Conservation (phyloP, 495 filamentous ascomycete species). For the Cetradonia linearis region DNA sequence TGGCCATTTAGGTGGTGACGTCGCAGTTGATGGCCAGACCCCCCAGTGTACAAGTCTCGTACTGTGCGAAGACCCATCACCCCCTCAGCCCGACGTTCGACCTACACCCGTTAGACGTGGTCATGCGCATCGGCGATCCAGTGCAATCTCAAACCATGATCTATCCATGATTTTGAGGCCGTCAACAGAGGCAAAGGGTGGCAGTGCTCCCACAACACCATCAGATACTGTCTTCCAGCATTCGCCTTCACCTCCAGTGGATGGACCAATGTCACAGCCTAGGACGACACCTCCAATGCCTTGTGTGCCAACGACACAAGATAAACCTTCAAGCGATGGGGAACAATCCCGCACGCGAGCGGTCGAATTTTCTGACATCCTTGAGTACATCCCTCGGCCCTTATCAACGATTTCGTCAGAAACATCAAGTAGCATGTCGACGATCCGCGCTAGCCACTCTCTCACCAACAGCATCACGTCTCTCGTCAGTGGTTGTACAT, state of each 20-base stretch:
- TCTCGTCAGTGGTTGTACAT: conserved; percentile 32
- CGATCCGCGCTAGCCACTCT: conserved; percentile 50
- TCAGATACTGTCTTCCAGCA: conserved; percentile 34
- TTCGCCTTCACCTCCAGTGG: conserved; percentile 27
- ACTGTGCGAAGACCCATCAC: conserved; percentile 47
- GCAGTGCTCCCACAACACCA: conserved; percentile 62
- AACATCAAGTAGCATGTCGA: conserved; percentile 54
- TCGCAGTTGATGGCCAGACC: conserved; percentile 44
- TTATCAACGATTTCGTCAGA: conserved; percentile 66
- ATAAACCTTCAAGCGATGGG: conserved; percentile 24
- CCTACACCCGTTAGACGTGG: conserved; percentile 47
- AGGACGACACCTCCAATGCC: conserved; percentile 29
- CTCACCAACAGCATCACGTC: conserved; percentile 55
- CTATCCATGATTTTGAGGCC: conserved; percentile 61
- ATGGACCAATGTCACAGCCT: conserved; percentile 34
- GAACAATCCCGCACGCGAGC: conserved; percentile 39
- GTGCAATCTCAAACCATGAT: conserved; percentile 77
- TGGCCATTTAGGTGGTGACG: conserved; percentile 70
- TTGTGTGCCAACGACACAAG: conserved; percentile 15
- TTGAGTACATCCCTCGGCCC: conserved; percentile 59
- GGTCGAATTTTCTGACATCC: conserved; percentile 45
- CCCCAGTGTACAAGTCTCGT: conserved; percentile 54
- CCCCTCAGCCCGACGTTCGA: conserved; percentile 35
- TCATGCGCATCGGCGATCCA: conserved; percentile 79
- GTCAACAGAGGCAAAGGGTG: conserved; percentile 39